Base-by-base conservation (phyloP, 192 early-diverging fungal species). In the Entomortierella parvispora region DNA sequence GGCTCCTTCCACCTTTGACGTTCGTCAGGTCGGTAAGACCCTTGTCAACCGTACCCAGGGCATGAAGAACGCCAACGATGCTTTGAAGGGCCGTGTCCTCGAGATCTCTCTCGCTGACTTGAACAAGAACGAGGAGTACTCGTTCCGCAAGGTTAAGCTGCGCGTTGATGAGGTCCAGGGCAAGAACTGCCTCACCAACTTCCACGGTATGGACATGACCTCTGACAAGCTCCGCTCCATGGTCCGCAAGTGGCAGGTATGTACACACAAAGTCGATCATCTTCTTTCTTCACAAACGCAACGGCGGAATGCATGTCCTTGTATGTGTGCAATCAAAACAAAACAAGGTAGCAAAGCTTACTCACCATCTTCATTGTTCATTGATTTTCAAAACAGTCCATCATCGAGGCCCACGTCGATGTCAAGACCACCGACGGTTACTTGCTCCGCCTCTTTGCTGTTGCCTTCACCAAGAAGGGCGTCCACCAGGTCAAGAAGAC, bases 361-460 rank as follows among this genome's bases (percentile, higher is more conserved):
- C 34, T 56, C 33, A 59, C 18, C 57, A 45, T 20, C 31, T 54
- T 33, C 60, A 49, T 44, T 15, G 17, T 34, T 29, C 40, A 2
- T 47, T 11, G 45, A 2, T 28, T 2, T 44, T n/a, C 5, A 33
- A 47, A 32, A 44, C 78, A 91, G 85, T 90, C 98, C 75, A 86
- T 97, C 62, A 96, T 99, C 59, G 97, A 99, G 91, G 96, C 96
- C 64, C 90, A 93, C 84, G 90, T 96, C 25, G 97, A 99, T 85
- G 94, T 99, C 90, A 99, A 99, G 93, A 99, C 98, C 85, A 97
- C 98, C 71, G 98, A 99, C 87, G 98, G 98, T 70, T 99, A 99
- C 92, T 87, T 98, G 60, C 83, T 99, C 80, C 97, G 98, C 81
- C 87, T 98, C 80, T 99, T 99, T 80, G 90, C 90, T 80, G 93